Evolutionary conservation across 1,139 yeast genomes (phyloP).

Genomic region (Hemisphaericaspora xylofermentans): DNA sequence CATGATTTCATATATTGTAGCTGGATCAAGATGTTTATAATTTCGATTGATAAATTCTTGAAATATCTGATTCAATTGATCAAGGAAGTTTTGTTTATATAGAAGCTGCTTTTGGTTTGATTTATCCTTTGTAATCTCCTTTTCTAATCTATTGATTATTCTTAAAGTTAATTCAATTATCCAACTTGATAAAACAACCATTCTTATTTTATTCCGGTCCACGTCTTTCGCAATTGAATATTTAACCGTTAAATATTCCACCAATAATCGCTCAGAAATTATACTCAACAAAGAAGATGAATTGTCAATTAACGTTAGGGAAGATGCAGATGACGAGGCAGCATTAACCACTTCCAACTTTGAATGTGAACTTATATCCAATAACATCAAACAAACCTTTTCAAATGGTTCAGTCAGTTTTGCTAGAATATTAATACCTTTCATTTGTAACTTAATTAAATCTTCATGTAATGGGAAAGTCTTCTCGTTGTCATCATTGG

Average conservation of each 20-base stretch:
- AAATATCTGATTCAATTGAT: conserved; percentile 33
- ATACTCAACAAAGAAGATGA: conserved; percentile 9
- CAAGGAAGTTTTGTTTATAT: conserved; percentile 12
- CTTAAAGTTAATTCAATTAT: conserved; percentile 60
- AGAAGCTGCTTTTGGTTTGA: conserved; percentile 4
- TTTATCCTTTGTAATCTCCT: conserved; percentile 12
- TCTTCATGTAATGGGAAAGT: conserved; percentile 11
- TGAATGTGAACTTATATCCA: conserved; percentile 35
- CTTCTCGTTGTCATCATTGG: conserved; percentile 10
- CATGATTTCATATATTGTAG: conserved; percentile 72
- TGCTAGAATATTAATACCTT: conserved; percentile 69
- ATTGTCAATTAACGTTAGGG: not conserved
- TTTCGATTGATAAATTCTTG: conserved; percentile 53
- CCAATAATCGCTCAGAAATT: conserved; percentile 36
- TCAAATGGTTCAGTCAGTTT: conserved; percentile 69
- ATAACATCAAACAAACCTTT: conserved; percentile 60
- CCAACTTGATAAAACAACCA: conserved; percentile 75
- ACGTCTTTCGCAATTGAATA: conserved; percentile 36
- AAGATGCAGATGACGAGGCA: not conserved
- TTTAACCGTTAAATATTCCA: conserved; percentile 58
- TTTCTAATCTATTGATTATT: conserved; percentile 23
- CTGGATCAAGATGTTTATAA: conserved; percentile 52
- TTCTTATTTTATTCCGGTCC: conserved; percentile 49
- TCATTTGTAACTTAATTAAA: conserved; percentile 27
- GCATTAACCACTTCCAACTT: conserved; percentile 4